Evolutionary conservation across 805 yeast genomes (phyloP).

Genomic region (Myxozyma mucilagina): DNA sequence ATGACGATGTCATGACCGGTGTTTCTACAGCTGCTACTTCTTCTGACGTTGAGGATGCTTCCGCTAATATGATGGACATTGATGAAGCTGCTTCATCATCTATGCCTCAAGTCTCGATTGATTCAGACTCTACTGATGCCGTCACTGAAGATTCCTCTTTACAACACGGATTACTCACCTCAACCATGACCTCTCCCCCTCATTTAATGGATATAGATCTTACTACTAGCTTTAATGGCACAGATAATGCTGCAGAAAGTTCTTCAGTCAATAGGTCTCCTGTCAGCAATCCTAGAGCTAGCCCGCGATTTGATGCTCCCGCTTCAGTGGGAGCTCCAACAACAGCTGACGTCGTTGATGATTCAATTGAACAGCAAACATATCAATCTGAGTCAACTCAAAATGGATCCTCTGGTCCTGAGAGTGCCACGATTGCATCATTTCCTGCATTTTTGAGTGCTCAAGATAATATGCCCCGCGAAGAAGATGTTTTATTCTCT

Average conservation of each 20-base stretch:
- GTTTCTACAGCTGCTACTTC: background rate
- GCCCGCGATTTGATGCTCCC: conserved; percentile 10
- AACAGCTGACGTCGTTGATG: background rate
- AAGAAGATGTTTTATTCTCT: conserved; percentile 93
- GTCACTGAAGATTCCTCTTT: conserved; percentile 1
- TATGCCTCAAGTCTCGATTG: conserved; percentile 2
- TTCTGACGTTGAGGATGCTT: conserved; percentile 4
- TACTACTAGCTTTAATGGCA: background rate
- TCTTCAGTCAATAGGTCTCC: background rate
- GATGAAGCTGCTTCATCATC: conserved; percentile 8
- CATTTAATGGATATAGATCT: conserved; percentile 9
- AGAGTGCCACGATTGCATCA: conserved; percentile 2
- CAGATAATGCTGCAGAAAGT: background rate
- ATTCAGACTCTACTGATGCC: background rate
- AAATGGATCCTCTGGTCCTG: background rate
- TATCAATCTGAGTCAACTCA: conserved; percentile 1
- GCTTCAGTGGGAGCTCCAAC: background rate
- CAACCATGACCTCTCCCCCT: conserved; percentile 1
- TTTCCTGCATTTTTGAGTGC: conserved; percentile 22
- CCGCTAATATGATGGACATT: conserved; percentile 4
- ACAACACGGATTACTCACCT: background rate
- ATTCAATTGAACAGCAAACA: background rate
- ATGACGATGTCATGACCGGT: conserved; percentile 3
- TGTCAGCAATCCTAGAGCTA: background rate
- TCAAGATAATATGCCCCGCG: conserved; percentile 59